Conservation (phyloP, 768 basidiomycete genomes). For the Lactarius psammicola region DNA sequence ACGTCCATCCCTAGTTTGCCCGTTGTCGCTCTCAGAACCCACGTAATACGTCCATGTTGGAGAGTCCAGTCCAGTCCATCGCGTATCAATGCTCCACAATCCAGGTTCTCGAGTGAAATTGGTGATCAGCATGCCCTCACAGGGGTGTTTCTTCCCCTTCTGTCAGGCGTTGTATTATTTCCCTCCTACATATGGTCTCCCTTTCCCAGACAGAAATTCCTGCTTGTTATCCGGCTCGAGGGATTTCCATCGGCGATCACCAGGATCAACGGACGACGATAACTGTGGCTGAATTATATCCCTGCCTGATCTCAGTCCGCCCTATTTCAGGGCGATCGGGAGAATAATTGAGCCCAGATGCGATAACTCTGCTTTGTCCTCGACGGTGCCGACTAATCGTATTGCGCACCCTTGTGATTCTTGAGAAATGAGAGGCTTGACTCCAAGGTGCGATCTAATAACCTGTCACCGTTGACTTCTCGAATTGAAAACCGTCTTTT, state of each 20-base stretch:
- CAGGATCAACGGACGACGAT: not conserved
- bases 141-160: not conserved
- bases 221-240: not conserved
- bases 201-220: not conserved
- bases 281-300: not conserved
- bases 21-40: not conserved
- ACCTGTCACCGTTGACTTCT: not conserved
- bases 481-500: not conserved
- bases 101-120: not conserved
- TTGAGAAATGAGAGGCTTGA: not conserved
- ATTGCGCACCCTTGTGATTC: not conserved
- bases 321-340: conserved; percentile 2
- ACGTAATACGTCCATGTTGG: not conserved
- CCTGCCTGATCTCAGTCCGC: not conserved
- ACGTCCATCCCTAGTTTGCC: too few relatives aligned
- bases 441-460: not conserved
- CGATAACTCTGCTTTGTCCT: not conserved
- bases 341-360: not conserved
- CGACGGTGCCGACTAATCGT: not conserved
- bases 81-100: not conserved
- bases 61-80: not conserved
- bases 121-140: too few relatives aligned
- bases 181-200: not conserved
- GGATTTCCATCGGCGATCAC: not conserved
- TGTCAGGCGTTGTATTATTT: not conserved